phyloP scores from a whole-genome alignment of 352 stramenopile genomes.

The Pythium guiyangense region DNA sequence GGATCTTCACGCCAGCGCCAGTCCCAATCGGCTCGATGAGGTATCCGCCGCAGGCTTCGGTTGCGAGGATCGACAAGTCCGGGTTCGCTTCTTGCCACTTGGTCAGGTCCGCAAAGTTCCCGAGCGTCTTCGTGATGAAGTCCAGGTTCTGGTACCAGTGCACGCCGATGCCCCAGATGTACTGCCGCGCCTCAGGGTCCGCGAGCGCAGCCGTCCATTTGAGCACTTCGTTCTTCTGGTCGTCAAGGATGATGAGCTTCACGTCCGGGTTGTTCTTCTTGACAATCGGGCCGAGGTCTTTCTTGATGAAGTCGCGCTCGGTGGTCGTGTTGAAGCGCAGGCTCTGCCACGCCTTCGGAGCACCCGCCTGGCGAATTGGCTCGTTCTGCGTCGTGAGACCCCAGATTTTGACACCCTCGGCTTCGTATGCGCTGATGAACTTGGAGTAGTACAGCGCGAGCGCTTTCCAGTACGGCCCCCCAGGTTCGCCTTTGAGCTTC shows the following conservation, averaged over 20 bases:
- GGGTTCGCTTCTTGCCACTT: slow-evolving; percentile 54
- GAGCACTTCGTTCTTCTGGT: slow-evolving; percentile 70
- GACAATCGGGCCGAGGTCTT: slow-evolving; percentile 69
- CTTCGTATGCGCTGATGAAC: slow-evolving; percentile 70
- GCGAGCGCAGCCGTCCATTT: slow-evolving; percentile 39
- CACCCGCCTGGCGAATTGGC: slow-evolving; percentile 31
- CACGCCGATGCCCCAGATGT: slow-evolving; percentile 78
- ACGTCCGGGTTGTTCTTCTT: no score
- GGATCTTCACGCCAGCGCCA: slow-evolving; percentile 38
- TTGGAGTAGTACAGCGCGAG: no score
- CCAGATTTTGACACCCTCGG: slow-evolving; percentile 70
- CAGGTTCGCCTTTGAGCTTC: slow-evolving; percentile 42
- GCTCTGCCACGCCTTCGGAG: slow-evolving; percentile 49
- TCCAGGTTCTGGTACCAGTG: slow-evolving; percentile 85
- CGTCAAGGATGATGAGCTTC: slow-evolving; percentile 82
- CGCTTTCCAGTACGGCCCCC: slow-evolving; percentile 64
- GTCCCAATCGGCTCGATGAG: slow-evolving; percentile 44
- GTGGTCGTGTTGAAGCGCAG: slow-evolving; percentile 32
- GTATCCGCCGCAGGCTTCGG: slow-evolving; percentile 74
- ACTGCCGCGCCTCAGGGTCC: slow-evolving; percentile 51
- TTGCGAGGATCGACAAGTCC: slow-evolving; percentile 78
- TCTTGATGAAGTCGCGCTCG: slow-evolving; percentile 69
- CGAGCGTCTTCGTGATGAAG: slow-evolving; percentile 34
- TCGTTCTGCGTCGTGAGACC: no score
- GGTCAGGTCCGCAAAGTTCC: slow-evolving; percentile 44